Evolutionary conservation across 345 rosid species (phyloP), one percentile per base, ranked within the genome.

Genomic region (Mallotus nudiflorus): DNA sequence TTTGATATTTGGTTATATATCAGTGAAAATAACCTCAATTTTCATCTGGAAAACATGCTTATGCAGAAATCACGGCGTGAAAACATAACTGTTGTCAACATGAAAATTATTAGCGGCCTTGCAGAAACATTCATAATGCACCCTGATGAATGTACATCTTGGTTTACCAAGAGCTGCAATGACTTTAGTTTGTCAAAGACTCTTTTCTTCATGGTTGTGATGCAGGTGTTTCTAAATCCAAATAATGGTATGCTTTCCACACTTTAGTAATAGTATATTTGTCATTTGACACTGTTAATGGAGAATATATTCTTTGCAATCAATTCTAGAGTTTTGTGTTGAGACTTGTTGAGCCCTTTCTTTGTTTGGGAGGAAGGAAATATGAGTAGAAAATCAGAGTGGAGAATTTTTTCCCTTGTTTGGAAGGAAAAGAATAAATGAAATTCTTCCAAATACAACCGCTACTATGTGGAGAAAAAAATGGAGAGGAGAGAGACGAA

Each of bases 81-180:
- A 70, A 80, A 12, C 69, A 49, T 86, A 39, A 75, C 84, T 54
- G 63, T 81, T 35, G 29, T 83, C 77, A 92, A 92, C 71, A 67
- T 86, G 86, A 85, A 82, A 81, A 85, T 84, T 54, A 72, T 92
- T 63, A 78, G 81, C 74, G 73, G 81, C 83, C 74, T 92, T 85
- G 89, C 88, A 14, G 86, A 84, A 45, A 62, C 74, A 49, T 79
- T 92, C 66, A 71, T 77, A 69, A 60, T 35, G 73, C 67, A 76
- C 29, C 91, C 93, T 65, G 76, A 70, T 76, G 87, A 87, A 39
- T 71, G 70, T 52, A 69, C 86, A 69, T 81, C 85, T 19, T 86
- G 91, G 93, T 75, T 95, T 73, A 73, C 69, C 44, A 68, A 70
- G 74, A 88, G 83, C 71, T 82, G 83, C 82, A 69, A 74, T 49